Evolutionary conservation across 1,284 basidiomycete genomes (phyloP).

Genomic region (Neotropicomus parvogracilis): DNA sequence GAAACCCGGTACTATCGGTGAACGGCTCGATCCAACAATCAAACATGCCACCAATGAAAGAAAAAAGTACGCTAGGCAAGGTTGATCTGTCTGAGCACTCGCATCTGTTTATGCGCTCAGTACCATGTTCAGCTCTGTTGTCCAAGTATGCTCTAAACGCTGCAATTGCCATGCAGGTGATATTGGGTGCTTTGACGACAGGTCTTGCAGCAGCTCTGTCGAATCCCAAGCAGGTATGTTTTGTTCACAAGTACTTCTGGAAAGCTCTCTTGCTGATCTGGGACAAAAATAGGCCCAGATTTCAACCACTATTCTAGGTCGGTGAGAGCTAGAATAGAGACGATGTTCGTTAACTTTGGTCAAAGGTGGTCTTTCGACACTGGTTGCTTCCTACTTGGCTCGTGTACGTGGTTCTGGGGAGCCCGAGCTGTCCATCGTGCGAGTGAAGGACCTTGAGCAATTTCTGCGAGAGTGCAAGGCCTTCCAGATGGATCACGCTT

Average conservation of each 20-base stretch:
- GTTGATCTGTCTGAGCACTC: conserved; percentile 10
- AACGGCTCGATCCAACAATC: conserved; percentile 46
- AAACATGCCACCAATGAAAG: conserved; percentile 38
- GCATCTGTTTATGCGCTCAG: not conserved
- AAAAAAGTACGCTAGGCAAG: conserved; percentile 40
- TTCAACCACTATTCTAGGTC: conserved; percentile 26
- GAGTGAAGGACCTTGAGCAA: conserved; percentile 56
- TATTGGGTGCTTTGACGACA: conserved; percentile 65
- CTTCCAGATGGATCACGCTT: conserved; percentile 56
- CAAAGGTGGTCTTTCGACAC: conserved; percentile 55
- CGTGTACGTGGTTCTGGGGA: conserved; percentile 63
- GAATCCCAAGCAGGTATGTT: conserved; percentile 35
- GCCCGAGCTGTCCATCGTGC: conserved; percentile 53
- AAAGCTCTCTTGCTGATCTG: not conserved
- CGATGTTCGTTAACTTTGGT: not conserved
- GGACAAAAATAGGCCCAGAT: conserved; percentile 19
- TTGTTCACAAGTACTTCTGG: not conserved
- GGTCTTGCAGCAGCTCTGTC: conserved; percentile 52
- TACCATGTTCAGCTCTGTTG: conserved; percentile 37
- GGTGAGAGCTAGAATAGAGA: conserved; percentile 2
- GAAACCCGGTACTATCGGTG: conserved; percentile 36
- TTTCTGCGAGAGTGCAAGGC: conserved; percentile 59
- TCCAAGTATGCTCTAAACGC: conserved; percentile 52
- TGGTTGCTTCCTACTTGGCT: conserved; percentile 68
- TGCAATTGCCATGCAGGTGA: conserved; percentile 54